These are phyloP conservation scores for Pterocarpus santalinus DNA, from an alignment of 306 rosid genomes.

Conservation along the genomic window DNA sequence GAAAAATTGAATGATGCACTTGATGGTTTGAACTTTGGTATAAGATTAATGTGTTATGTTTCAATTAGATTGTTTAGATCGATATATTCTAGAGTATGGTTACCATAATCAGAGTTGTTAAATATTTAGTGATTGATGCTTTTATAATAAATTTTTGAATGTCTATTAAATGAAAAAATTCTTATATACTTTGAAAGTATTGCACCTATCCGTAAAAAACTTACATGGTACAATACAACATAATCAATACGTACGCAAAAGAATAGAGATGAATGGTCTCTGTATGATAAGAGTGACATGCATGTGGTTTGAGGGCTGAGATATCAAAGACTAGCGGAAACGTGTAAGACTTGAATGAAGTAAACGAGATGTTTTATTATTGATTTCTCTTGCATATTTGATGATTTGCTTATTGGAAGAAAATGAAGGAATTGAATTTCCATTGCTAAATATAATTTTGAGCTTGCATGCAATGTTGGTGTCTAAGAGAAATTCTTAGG, in stretches of 20 bases:
- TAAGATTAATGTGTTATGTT: slow-evolving; percentile 6
- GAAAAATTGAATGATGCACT: neutral
- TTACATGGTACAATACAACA: too few species aligned
- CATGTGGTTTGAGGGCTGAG: neutral
- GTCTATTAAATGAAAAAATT: too few species aligned
- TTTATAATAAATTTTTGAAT: too few species aligned
- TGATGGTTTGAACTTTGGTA: neutral
- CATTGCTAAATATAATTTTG: neutral
- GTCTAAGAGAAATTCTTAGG: too few species aligned
- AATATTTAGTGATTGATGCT: too few species aligned
- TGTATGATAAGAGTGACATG: neutral
- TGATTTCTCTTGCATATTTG: slow-evolving; percentile 11
- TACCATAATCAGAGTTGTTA: too few species aligned
- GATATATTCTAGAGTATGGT: neutral
- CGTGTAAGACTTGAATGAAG: neutral
- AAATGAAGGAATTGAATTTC: neutral
- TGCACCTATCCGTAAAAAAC: too few species aligned
- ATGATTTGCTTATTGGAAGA: slow-evolving; percentile 12
- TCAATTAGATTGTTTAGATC: neutral
- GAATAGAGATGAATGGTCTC: too few species aligned
- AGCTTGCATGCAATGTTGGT: neutral
- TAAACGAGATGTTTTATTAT: neutral
- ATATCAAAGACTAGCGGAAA: neutral
- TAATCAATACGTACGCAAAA: too few species aligned
- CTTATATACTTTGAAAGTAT: too few species aligned